phyloP scores from a whole-genome alignment of 805 yeast genomes.

The Hermanozyma aechmeae region DNA sequence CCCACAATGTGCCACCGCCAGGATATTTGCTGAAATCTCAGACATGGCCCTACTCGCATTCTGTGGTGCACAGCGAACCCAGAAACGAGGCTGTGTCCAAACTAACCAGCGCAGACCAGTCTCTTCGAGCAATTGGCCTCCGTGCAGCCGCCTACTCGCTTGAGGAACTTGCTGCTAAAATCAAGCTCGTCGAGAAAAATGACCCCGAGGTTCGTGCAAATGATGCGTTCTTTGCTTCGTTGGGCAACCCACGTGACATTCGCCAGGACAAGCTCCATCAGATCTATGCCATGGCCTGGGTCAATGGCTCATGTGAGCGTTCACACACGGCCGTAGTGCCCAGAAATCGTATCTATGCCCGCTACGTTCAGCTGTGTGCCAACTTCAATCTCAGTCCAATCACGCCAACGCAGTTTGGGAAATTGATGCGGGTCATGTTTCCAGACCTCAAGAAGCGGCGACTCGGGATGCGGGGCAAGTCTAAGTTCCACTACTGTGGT shows the following conservation, averaged over 20 bases:
- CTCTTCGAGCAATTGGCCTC: too few species aligned
- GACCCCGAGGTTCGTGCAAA: constrained; percentile 3
- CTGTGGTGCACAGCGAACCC: not conserved
- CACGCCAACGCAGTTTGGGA: constrained; percentile 70
- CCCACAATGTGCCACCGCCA: too few species aligned
- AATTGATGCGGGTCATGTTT: constrained; percentile 22
- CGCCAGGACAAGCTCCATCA: constrained; percentile 56
- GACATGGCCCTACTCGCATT: not conserved
- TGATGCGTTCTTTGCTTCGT: not conserved
- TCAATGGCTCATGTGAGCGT: constrained; percentile 56
- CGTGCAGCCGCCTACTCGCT: constrained; percentile 2
- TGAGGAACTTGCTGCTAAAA: constrained; percentile 6
- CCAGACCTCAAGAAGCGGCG: constrained; percentile 69
- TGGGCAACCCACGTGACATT: constrained; percentile 1
- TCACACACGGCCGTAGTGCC: constrained; percentile 34
- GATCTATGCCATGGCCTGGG: constrained; percentile 75
- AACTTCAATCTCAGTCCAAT: constrained; percentile 43
- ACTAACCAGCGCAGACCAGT: not conserved
- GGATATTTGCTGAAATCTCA: too few species aligned
- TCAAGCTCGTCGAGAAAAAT: constrained; percentile 4
- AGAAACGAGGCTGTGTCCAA: not conserved
- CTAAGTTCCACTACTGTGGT: constrained; percentile 83
- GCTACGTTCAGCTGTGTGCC: constrained; percentile 32
- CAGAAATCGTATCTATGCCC: constrained; percentile 31
- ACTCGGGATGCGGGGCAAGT: constrained; percentile 72